Conservation (phyloP, 257 asterid species). For the Thymus quinquecostatus region DNA sequence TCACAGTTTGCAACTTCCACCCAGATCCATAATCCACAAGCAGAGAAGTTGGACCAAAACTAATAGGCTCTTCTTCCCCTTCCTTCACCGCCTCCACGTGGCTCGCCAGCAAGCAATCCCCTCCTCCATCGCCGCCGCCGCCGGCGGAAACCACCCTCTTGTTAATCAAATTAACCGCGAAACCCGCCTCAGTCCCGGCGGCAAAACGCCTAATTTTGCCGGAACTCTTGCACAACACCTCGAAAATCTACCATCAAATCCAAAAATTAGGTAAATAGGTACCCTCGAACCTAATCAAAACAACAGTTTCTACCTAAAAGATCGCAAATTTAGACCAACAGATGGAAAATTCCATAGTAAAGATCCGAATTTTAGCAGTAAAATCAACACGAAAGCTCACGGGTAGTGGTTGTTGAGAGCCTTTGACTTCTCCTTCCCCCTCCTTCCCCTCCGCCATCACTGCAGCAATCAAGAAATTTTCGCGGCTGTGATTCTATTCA, state of each 20-base stretch:
- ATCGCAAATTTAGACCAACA: background rate
- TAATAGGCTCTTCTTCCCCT: constrained; percentile 65
- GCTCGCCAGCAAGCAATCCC: constrained; percentile 45
- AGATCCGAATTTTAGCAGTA: background rate
- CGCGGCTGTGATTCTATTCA: too few species aligned
- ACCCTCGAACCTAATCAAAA: background rate
- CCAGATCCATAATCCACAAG: constrained; percentile 71
- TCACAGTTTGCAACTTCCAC: constrained; percentile 76
- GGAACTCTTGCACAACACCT: constrained; percentile 77
- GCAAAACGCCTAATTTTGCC: constrained; percentile 82
- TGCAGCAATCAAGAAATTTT: constrained; percentile 14
- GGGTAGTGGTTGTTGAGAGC: constrained; percentile 29
- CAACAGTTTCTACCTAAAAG: background rate
- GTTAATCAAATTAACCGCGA: constrained; percentile 72
- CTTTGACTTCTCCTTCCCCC: constrained; percentile 40
- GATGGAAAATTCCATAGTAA: background rate
- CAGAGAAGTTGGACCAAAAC: constrained; percentile 75
- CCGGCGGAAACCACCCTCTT: constrained; percentile 39
- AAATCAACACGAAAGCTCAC: constrained; percentile 34
- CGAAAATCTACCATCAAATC: constrained; percentile 58
- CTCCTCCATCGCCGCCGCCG: constrained; percentile 28
- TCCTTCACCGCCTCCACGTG: constrained; percentile 83
- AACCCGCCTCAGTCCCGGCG: constrained; percentile 72
- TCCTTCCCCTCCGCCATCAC: constrained; percentile 45
- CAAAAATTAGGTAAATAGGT: background rate